Percentiles rank a stretch among this genome's conserved stretches.
Conservation (phyloP, 2,329 filamentous ascomycete genomes). For the Sporothrix pseudoabietina region DNA sequence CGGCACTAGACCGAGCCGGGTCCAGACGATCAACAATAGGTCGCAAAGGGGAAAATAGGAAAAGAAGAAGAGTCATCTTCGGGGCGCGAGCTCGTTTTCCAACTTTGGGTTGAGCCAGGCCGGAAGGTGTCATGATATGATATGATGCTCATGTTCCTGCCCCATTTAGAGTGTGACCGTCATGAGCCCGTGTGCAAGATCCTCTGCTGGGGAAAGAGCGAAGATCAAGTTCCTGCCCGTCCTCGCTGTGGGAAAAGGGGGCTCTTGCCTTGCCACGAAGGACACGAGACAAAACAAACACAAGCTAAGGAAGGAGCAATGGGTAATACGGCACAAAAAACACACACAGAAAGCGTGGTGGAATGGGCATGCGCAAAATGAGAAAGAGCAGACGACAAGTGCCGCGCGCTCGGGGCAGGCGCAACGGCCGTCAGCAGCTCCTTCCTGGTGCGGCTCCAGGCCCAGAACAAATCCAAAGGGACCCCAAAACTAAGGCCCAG, state of each 20-base stretch:
- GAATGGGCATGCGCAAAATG: not conserved
- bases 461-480: not conserved
- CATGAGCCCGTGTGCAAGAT: not conserved
- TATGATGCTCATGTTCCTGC: not conserved
- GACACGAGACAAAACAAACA: not conserved
- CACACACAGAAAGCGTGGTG: not conserved
- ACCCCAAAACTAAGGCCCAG: not conserved
- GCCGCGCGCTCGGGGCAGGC: not conserved
- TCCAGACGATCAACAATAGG: not conserved
- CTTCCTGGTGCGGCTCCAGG: not conserved
- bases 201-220: not conserved
- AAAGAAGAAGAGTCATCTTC: not conserved
- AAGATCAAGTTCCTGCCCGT: not conserved
- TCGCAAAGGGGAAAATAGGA: not conserved
- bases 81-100: not conserved
- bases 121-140: not conserved
- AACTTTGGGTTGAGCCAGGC: not conserved
- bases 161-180: not conserved
- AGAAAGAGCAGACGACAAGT: not conserved
- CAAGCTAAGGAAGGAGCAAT: not conserved
- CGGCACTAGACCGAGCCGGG: not conserved
- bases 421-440: not conserved
- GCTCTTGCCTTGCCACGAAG: not conserved
- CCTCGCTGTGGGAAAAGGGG: not conserved
- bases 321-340: not conserved